These are phyloP conservation scores for Taphrina flavorubra DNA, from an alignment of 1,139 yeast species.

Conservation along the genomic window DNA sequence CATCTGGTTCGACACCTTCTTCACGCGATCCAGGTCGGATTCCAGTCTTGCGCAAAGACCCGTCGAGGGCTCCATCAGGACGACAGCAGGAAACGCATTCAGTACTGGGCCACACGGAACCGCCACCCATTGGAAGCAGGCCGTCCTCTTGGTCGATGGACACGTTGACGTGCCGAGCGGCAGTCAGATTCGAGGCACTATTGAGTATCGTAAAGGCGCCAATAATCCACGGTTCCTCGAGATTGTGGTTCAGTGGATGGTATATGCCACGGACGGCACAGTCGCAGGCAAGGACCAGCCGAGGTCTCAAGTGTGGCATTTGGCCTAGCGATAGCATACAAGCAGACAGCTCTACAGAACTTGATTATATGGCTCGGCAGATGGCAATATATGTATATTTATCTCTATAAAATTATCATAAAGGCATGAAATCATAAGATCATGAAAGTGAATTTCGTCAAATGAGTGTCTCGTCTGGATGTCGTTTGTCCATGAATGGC, in stretches of 20 bases:
- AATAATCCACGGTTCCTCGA: slow-evolving; percentile 62
- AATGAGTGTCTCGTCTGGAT: not conserved
- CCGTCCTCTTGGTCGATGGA: slow-evolving; percentile 44
- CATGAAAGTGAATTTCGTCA: not conserved
- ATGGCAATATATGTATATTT: not conserved
- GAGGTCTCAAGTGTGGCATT: slow-evolving; percentile 15
- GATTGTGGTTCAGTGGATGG: slow-evolving; percentile 59
- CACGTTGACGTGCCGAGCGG: slow-evolving; percentile 42
- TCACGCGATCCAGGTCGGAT: slow-evolving; percentile 45
- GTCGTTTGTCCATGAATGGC: too few species aligned
- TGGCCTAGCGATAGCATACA: not conserved
- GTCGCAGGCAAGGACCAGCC: not conserved
- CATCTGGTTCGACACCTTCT: slow-evolving; percentile 47
- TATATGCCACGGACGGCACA: not conserved
- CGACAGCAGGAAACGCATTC: slow-evolving; percentile 57
- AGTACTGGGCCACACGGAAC: slow-evolving; percentile 79
- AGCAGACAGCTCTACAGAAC: not conserved
- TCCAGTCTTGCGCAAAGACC: slow-evolving; percentile 11
- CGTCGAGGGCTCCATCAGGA: slow-evolving; percentile 44
- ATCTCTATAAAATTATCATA: not conserved
- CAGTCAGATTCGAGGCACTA: slow-evolving; percentile 42
- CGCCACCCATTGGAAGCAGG: slow-evolving; percentile 59
- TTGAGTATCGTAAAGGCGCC: slow-evolving; percentile 51
- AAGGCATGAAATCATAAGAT: not conserved
- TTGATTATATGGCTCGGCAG: not conserved